Evolutionary conservation across 345 rosid genomes (phyloP).

Genomic region (Cardamine resedifolia): DNA sequence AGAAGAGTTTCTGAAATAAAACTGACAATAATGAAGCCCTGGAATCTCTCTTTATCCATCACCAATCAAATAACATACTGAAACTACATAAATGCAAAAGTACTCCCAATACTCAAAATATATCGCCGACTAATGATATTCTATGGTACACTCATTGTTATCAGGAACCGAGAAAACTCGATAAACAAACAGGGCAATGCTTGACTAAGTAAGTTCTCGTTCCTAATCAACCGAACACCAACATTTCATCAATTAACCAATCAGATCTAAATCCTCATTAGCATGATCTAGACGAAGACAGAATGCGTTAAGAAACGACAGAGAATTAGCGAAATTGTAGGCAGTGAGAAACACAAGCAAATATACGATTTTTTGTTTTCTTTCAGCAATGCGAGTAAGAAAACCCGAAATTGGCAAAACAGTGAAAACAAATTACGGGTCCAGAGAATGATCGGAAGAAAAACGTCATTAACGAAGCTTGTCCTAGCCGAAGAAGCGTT

Average conservation of each 20-base stretch:
- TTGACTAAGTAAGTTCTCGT: not conserved
- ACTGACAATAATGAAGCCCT: not conserved
- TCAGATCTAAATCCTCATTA: not conserved
- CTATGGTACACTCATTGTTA: not conserved
- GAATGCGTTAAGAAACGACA: not conserved
- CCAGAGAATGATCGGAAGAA: not conserved
- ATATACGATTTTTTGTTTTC: not conserved
- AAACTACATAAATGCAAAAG: not conserved
- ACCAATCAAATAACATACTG: not conserved
- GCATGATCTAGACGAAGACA: not conserved
- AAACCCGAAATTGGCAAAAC: not conserved
- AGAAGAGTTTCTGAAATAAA: not conserved
- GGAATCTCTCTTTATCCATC: not conserved
- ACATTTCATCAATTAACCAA: not conserved
- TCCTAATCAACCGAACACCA: not conserved
- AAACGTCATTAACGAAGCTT: not conserved
- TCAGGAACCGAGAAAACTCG: not conserved
- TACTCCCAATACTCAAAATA: not conserved
- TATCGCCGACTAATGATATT: not conserved
- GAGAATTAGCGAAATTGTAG: not conserved
- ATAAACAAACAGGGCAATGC: not conserved
- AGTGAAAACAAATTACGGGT: not conserved
- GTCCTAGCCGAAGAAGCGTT: conserved; percentile 5
- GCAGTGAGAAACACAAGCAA: not conserved
- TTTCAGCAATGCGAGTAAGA: not conserved